Evolutionary conservation across 2,329 filamentous ascomycete genomes (phyloP).

Genomic region (Xylaria sp.): DNA sequence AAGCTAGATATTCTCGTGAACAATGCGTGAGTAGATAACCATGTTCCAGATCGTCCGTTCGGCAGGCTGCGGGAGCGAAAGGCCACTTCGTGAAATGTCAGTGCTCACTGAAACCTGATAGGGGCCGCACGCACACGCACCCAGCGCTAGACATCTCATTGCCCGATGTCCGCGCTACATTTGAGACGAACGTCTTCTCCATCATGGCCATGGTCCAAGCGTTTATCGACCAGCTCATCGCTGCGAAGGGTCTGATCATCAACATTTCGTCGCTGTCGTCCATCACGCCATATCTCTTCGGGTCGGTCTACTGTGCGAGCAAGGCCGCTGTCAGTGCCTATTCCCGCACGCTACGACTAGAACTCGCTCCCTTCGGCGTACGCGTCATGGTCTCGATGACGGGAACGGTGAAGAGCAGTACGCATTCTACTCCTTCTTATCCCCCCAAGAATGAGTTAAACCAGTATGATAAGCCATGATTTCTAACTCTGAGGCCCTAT

Average conservation of each 20-base stretch:
- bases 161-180: constrained; percentile 58
- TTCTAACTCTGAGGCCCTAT: too few relatives aligned
- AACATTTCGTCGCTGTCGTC: constrained; percentile 61
- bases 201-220: constrained; percentile 61
- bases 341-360: constrained; percentile 58
- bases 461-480: too few relatives aligned
- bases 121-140: constrained; percentile 57
- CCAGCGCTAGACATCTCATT: constrained; percentile 59
- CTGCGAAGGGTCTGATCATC: constrained; percentile 57
- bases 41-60: too few relatives aligned
- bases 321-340: constrained; percentile 61
- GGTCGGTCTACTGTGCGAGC: constrained; percentile 58
- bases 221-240: constrained; percentile 56
- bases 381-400: constrained; percentile 63
- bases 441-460: too few relatives aligned
- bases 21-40: constrained; percentile 54
- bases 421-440: too few relatives aligned
- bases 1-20: constrained; percentile 64
- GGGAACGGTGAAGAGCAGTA: constrained; percentile 58
- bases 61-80: not conserved
- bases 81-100: not conserved
- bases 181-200: constrained; percentile 63
- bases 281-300: constrained; percentile 58
- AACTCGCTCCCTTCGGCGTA: constrained; percentile 59
- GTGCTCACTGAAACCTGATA: constrained; percentile 35